Evolutionary conservation across 768 basidiomycete species (phyloP), one percentile per base, ranked within the genome.

Genomic region (Chiua virens): DNA sequence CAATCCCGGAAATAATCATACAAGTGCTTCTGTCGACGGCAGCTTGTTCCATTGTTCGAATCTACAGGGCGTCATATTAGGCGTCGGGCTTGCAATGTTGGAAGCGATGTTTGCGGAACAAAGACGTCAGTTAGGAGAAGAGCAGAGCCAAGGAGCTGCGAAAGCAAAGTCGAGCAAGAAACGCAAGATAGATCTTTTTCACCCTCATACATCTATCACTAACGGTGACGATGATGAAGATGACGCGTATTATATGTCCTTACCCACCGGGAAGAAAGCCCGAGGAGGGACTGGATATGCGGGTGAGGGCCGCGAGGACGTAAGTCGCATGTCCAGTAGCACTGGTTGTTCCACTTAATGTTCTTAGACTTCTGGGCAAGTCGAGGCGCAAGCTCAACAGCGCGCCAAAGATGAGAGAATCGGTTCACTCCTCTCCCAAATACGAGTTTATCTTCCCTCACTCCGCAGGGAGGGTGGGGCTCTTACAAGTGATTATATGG

Each of bases 221-320:
- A 67, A 71, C 25, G 69, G 69, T 43, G 78, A 79, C 32, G 76
- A 76, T 10, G 84, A 85, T 3, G 83, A 84, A 3, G 84, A 85
- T 53, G 75, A 76, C 47, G 57, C 69, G 32, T 81, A 79, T 45
- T 70, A 71, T 52, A 76, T 69, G 59, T 69, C 56, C 27, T 59
- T 71, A 25, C 68, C 70, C 2, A 67, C 71, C 32, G 82, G 80
- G 34, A 85, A 83, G 72, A 92, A 86, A 64, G 73, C 77, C 14
- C 88, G 87, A 59, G 83, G 86, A 32, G 94, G 95, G 0, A 85
- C 79, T 18, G 95, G 95, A 11, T 98, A 97, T 70, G 92, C 87
- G 21, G 93, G 94, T 7, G 81, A 85, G 53, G 75, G 76, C 32
- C 80, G 80, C 51, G 95, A 97, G 72, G 92, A 97, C 73, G 92